A percentile compares a stretch with the other conserved stretches of the same genome.
phyloP scores from a whole-genome alignment of 1,284 basidiomycete species.

The Cystobasidiaceae sp. region DNA sequence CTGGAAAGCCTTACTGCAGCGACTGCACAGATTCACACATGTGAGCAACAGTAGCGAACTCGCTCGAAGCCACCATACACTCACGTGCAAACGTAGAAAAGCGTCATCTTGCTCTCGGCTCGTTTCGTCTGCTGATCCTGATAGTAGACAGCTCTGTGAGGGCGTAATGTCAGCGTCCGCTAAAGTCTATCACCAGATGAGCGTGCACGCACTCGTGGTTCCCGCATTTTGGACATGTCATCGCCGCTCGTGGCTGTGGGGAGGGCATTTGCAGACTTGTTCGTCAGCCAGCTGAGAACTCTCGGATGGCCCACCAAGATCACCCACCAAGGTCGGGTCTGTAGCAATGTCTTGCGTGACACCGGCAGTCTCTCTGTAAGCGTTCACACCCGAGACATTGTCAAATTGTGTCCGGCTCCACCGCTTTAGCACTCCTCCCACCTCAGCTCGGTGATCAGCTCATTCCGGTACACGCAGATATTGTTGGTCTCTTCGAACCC shows the following conservation, averaged over 20 bases:
- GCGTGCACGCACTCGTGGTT: constrained; percentile 22
- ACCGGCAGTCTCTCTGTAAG: constrained; percentile 76
- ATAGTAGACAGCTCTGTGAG: constrained; percentile 66
- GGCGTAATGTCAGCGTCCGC: constrained; percentile 48
- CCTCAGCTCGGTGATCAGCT: constrained; percentile 88
- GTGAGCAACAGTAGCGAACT: too few relatives aligned
- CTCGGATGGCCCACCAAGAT: neutral
- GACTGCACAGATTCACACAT: constrained; percentile 9
- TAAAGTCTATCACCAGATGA: neutral
- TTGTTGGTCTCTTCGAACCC: constrained; percentile 67
- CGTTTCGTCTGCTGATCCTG: constrained; percentile 87
- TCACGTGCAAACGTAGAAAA: constrained; percentile 76
- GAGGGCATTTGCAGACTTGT: too few relatives aligned
- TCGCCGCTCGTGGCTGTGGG: constrained; percentile 15
- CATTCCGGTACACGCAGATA: constrained; percentile 85
- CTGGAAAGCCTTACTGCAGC: constrained; percentile 30
- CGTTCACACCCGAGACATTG: neutral
- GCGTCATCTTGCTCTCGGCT: constrained; percentile 82
- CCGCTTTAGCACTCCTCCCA: constrained; percentile 53
- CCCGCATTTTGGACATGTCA: constrained; percentile 27
- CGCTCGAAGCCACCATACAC: neutral
- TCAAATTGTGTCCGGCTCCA: neutral
- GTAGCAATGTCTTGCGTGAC: constrained; percentile 80
- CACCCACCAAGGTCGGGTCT: constrained; percentile 75
- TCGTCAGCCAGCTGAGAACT: too few relatives aligned